These are phyloP conservation scores for Flaveria floridana DNA, from an alignment of 140 eudicot species.

Conservation along the genomic window DNA sequence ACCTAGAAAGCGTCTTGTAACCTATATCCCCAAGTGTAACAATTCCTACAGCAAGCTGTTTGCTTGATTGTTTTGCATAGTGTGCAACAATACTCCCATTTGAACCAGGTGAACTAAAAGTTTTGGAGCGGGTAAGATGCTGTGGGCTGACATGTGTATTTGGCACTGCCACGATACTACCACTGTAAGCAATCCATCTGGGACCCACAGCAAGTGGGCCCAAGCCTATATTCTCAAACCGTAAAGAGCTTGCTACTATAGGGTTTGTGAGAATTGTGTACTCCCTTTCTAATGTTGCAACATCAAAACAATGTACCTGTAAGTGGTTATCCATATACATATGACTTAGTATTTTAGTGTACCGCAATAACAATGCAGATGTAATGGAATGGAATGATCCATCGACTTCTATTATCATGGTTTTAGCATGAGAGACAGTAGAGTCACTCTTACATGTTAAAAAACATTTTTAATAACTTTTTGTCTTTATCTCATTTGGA, in stretches of 20 bases:
- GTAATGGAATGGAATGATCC: background rate
- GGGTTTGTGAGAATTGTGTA: conserved; percentile 78
- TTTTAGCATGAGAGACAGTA: background rate
- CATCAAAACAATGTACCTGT: conserved; percentile 86
- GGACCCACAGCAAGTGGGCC: conserved; percentile 98
- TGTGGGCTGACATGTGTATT: conserved; percentile 77
- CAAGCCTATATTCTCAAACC: conserved; percentile 59
- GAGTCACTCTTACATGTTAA: too few species aligned
- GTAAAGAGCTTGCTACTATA: conserved; percentile 41
- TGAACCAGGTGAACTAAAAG: conserved; percentile 49
- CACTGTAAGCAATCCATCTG: conserved; percentile 93
- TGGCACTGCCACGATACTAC: conserved; percentile 58
- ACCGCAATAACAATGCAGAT: background rate
- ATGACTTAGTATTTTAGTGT: conserved; percentile 4
- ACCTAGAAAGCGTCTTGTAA: conserved; percentile 79
- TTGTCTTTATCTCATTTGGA: background rate
- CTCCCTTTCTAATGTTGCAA: conserved; percentile 73
- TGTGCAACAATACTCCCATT: conserved; percentile 89
- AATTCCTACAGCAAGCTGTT: conserved; percentile 89
- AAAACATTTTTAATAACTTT: too few species aligned
- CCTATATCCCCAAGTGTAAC: conserved; percentile 81
- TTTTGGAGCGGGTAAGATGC: conserved; percentile 56
- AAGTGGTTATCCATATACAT: conserved; percentile 19
- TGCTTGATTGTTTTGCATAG: conserved; percentile 90
- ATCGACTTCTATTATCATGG: background rate